Evolutionary conservation across 306 rosid genomes (phyloP).

Genomic region (Castanea mollissima): DNA sequence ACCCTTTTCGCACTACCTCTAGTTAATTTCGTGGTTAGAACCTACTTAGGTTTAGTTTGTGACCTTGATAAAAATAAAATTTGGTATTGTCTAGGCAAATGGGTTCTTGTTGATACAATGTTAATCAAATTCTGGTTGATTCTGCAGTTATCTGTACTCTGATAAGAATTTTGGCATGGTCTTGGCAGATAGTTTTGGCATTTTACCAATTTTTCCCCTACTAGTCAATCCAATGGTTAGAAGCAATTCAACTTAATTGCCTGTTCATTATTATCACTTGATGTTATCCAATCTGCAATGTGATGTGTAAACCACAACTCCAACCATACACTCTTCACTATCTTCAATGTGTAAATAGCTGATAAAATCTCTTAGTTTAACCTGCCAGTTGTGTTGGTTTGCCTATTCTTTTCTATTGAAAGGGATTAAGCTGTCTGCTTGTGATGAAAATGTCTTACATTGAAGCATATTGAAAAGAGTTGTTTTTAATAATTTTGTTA

Average conservation of each 20-base stretch:
- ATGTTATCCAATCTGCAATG: background rate
- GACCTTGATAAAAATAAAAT: background rate
- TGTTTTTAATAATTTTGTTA: background rate
- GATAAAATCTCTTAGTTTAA: background rate
- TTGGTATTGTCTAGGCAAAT: background rate
- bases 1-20: background rate
- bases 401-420: background rate
- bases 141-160: background rate
- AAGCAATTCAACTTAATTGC: background rate
- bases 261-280: background rate
- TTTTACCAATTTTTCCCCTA: background rate
- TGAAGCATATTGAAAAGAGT: background rate
- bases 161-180: background rate
- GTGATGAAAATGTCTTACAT: background rate
- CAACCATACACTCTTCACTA: background rate
- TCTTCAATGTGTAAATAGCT: background rate
- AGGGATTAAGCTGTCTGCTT: background rate
- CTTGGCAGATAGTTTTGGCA: background rate
- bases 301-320: background rate
- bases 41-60: background rate
- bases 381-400: background rate
- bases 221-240: background rate
- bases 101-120: background rate
- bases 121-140: background rate
- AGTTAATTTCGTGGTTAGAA: background rate